Conservation (phyloP, 768 basidiomycete species). For the Mycena leptocephala region DNA sequence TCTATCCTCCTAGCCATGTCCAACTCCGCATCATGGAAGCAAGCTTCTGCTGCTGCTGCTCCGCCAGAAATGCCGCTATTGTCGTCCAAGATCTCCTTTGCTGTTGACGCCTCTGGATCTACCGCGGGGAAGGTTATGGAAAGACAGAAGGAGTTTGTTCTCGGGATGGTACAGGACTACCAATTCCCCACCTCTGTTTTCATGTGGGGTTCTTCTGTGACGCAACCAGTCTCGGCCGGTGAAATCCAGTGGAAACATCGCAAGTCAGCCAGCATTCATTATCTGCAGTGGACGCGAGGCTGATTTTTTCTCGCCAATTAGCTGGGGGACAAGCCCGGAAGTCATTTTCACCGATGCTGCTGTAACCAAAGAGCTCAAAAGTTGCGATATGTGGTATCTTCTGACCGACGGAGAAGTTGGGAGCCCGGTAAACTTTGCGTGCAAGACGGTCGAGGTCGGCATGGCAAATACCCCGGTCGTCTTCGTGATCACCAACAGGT, state of each 20-base stretch:
- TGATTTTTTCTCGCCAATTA: not conserved
- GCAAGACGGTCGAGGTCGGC: slow-evolving; percentile 31
- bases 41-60: not conserved
- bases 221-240: not conserved
- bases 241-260: slow-evolving; percentile 22
- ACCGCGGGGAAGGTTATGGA: slow-evolving; percentile 29
- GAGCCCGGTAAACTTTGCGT: slow-evolving; percentile 30
- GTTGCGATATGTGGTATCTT: slow-evolving; percentile 36
- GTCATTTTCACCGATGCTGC: slow-evolving; percentile 17
- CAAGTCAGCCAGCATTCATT: slow-evolving; percentile 21
- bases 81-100: slow-evolving; percentile 26
- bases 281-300: not conserved
- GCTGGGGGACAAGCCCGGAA: slow-evolving; percentile 33
- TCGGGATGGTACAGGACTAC: slow-evolving; percentile 21
- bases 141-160: slow-evolving; percentile 28
- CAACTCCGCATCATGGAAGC: slow-evolving; percentile 23
- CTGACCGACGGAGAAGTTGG: slow-evolving; percentile 31
- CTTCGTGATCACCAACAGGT: slow-evolving; percentile 31
- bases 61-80: slow-evolving; percentile 27
- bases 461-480: slow-evolving; percentile 37
- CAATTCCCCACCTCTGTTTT: slow-evolving; percentile 20
- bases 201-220: slow-evolving; percentile 28
- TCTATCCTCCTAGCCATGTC: slow-evolving; percentile 11
- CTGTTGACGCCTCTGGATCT: slow-evolving; percentile 31
- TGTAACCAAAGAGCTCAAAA: slow-evolving; percentile 27